Percentiles rank a stretch among this genome's conserved stretches.
Evolutionary conservation across 2,329 filamentous ascomycete genomes (phyloP).

Genomic region (Cordyceps militaris): DNA sequence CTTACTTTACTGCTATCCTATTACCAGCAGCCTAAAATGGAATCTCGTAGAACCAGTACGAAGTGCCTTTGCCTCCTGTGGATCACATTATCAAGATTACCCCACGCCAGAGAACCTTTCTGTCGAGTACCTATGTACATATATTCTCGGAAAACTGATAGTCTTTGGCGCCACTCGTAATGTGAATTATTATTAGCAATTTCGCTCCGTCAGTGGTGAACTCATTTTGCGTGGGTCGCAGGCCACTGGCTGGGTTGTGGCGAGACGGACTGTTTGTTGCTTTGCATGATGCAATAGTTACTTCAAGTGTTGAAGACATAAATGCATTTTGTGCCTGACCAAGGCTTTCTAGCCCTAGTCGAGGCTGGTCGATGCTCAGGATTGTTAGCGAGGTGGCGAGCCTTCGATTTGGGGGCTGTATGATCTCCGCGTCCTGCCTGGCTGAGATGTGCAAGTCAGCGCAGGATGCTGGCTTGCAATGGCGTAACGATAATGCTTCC

Average conservation of each 20-base stretch:
- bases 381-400: background rate
- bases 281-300: too few relatives aligned
- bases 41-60: background rate
- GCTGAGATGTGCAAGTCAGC: background rate
- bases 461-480: background rate
- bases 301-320: too few relatives aligned
- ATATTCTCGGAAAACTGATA: background rate
- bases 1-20: background rate
- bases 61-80: background rate
- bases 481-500: background rate
- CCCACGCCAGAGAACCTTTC: background rate
- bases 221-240: background rate
- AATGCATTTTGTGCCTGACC: too few relatives aligned
- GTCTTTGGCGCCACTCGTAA: background rate
- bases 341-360: too few relatives aligned
- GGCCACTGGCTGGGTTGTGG: too few relatives aligned
- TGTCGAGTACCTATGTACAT: background rate
- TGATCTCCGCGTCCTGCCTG: background rate
- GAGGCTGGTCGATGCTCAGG: too few relatives aligned
- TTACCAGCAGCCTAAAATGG: background rate
- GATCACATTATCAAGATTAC: conserved; percentile 1
- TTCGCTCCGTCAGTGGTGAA: conserved; percentile 3
- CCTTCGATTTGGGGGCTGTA: background rate
- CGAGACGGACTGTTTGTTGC: too few relatives aligned
- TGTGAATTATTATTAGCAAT: conserved; percentile 9